Evolutionary conservation across 2,329 filamentous ascomycete genomes (phyloP), one percentile per base, ranked within the genome.

Genomic region (Cytospora mali): DNA sequence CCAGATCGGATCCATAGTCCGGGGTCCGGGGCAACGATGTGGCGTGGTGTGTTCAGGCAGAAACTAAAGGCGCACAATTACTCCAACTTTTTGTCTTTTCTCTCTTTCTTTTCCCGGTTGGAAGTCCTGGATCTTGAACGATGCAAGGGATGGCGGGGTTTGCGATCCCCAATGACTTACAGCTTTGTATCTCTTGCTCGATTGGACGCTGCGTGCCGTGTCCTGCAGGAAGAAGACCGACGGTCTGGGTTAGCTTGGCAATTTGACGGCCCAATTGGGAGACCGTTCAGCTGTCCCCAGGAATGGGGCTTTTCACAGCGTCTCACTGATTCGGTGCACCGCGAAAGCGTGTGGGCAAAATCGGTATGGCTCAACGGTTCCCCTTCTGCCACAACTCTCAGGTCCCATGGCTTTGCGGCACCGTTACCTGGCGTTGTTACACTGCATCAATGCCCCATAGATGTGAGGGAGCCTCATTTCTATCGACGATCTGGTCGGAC

Each of bases 211-310:
- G n/a, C 7, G 21, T 46, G 42, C 42, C 42, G 42, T 46, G 42
- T 46, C 42, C 42, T 46, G 42, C 42, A 46, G 42, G 42, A 46
- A 46, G 42, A 46, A 46, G 42, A 46, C 42, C 42, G n/a, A 46
- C 11, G 21, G 42, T 23, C 42, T 46, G 42, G 42, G n/a, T 46
- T 46, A 21, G 21, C n/a, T 13, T 46, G 42, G 42, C 42, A 46
- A 21, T 23, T 5, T 46, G 6, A 46, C 42, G 42, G 42, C n/a
- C 42, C 42, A 46, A 46, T 46, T 11, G 10, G 16, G 42, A 46
- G n/a, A 13, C 42, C 6, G 42, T 23, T 46, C 42, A 5, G 18
- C 42, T 46, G 42, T 46, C n/a, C 42, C 42, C 42, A 46, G 42
- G 42, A 46, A 46, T 46, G n/a, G 21, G 18, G 42, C 42, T 23